A percentile compares a stretch with the other conserved stretches of the same genome.
Evolutionary conservation across 2,329 filamentous ascomycete genomes (phyloP).

Genomic region (Sporothrix euskadiensis): DNA sequence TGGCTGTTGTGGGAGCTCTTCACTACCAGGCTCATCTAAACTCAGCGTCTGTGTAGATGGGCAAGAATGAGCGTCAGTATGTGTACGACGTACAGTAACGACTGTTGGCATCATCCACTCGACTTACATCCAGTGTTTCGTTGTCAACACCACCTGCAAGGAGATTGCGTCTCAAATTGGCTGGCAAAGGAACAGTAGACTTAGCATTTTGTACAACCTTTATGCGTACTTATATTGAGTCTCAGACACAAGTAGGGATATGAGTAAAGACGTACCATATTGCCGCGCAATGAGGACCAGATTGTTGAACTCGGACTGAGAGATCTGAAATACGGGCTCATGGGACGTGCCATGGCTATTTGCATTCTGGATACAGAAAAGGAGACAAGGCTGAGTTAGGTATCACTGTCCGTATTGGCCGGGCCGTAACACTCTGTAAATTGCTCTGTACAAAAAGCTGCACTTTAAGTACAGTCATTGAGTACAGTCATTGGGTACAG

Average conservation of each 20-base stretch:
- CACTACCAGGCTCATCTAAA: slow-evolving; percentile 41
- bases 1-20: not conserved
- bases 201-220: not conserved
- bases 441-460: not conserved
- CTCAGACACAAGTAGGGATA: not conserved
- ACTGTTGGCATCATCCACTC: not conserved
- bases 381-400: not conserved
- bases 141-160: slow-evolving; percentile 51
- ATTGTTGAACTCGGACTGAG: slow-evolving; percentile 61
- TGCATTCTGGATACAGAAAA: slow-evolving; percentile 36
- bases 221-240: too few species aligned
- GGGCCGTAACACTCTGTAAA: not conserved
- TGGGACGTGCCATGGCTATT: slow-evolving; percentile 45
- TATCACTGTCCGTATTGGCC: not conserved
- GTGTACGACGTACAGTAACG: not conserved
- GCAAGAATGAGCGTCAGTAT: not conserved
- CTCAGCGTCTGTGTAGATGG: slow-evolving; percentile 33
- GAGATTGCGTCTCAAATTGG: slow-evolving; percentile 52
- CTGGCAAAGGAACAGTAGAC: slow-evolving; percentile 35
- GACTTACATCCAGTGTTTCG: slow-evolving; percentile 38
- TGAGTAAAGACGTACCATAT: slow-evolving; percentile 50
- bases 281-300: slow-evolving; percentile 55
- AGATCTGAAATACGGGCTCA: slow-evolving; percentile 40
- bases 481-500: too few species aligned
- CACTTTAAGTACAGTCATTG: too few species aligned